phyloP scores from a whole-genome alignment of 441 rosid species.

The Biscutella auriculata region DNA sequence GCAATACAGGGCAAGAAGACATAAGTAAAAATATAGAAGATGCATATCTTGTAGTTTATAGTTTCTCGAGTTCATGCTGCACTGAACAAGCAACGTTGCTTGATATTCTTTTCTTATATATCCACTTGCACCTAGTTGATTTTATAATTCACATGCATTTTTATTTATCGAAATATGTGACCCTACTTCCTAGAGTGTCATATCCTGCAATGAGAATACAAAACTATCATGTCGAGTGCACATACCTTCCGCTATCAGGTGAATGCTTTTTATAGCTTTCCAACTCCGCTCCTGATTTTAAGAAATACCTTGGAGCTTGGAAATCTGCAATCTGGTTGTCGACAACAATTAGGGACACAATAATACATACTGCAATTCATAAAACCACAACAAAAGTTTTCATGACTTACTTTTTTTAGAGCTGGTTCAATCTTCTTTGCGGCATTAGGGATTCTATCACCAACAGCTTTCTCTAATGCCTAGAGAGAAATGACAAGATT shows the following conservation, averaged over 20 bases:
- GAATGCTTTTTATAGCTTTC: slow-evolving; percentile 51
- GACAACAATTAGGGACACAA: slow-evolving; percentile 30
- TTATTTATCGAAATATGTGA: not conserved
- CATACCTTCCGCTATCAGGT: slow-evolving; percentile 77
- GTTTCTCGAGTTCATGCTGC: slow-evolving; percentile 3
- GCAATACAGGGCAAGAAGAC: slow-evolving; percentile 1
- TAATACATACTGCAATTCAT: slow-evolving; percentile 11
- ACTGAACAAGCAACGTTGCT: slow-evolving; percentile 1
- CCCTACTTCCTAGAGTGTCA: slow-evolving; percentile 1
- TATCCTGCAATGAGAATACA: not conserved
- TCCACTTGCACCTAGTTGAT: no score
- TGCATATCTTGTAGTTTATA: slow-evolving; percentile 4
- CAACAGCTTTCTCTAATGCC: slow-evolving; percentile 82
- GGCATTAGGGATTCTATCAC: slow-evolving; percentile 48
- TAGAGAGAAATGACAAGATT: slow-evolving; percentile 21
- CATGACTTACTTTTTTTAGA: slow-evolving; percentile 50
- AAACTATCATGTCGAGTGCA: not conserved
- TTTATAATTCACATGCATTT: not conserved
- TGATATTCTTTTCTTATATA: not conserved
- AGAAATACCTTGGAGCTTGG: slow-evolving; percentile 67
- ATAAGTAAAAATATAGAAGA: not conserved
- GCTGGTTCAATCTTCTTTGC: slow-evolving; percentile 61
- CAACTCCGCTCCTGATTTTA: slow-evolving; percentile 58
- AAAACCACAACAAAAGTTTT: slow-evolving; percentile 20
- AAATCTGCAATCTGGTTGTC: slow-evolving; percentile 62